phyloP scores from a whole-genome alignment of 108 stramenopile species.

The Skeletonema menzelii region DNA sequence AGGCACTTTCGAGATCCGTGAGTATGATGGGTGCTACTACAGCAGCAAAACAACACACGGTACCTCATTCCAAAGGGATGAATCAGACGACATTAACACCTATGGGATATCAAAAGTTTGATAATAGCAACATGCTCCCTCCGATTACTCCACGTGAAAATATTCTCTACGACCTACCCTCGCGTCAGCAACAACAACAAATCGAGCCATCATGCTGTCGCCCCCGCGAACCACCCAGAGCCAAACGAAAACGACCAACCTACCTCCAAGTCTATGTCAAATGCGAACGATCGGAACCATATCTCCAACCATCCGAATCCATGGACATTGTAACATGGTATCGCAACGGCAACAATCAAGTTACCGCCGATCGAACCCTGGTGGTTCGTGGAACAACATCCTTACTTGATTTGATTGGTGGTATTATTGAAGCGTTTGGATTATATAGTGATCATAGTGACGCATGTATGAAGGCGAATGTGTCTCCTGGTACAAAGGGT shows the following conservation, averaged over 20 bases:
- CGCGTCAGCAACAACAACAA: background rate
- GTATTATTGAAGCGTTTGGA: slow-evolving; percentile 23
- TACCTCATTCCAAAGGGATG: background rate
- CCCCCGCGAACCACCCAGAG: background rate
- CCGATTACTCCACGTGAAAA: background rate
- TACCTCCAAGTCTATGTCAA: slow-evolving; percentile 43
- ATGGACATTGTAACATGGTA: slow-evolving; percentile 45
- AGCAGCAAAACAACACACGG: background rate
- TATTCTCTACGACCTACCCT: background rate
- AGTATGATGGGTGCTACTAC: background rate
- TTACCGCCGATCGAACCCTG: slow-evolving; percentile 39
- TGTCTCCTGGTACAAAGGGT: too few relatives aligned
- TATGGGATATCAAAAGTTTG: slow-evolving; percentile 1
- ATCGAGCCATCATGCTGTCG: background rate
- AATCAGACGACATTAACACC: background rate
- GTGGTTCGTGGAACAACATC: slow-evolving; percentile 38
- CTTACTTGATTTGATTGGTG: slow-evolving; percentile 29
- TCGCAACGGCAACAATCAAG: slow-evolving; percentile 20
- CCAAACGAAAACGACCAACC: slow-evolving; percentile 20
- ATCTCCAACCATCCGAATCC: slow-evolving; percentile 16
- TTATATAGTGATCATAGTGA: slow-evolving; percentile 10
- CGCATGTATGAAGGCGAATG: background rate
- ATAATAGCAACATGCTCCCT: background rate
- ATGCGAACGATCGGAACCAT: slow-evolving; percentile 44
- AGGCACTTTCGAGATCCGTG: background rate